Base-by-base conservation (phyloP, 2,329 filamentous ascomycete species). In the Cladobotryum protrusum region DNA sequence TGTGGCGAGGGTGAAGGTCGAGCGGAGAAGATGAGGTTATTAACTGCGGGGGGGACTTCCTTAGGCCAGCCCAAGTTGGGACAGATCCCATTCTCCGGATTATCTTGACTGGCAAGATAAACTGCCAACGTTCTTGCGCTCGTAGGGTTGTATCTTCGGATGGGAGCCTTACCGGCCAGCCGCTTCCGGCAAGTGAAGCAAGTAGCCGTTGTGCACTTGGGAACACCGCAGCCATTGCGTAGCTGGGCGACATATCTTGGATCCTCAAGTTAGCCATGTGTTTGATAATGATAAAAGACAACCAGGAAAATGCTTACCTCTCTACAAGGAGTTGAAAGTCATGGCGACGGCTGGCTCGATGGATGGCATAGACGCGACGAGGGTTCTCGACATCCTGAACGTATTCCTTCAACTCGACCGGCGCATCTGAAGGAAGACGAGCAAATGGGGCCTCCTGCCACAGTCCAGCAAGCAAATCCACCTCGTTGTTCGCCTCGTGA, bases 51-150 rank as follows among this genome's bases (percentile, higher is more conserved):
- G 4, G 75, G 71, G 0, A 72, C 66, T 14, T 68, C 66, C 45
- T 69, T 70, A 1, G 72, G 66, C 5, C 67, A 63, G 42, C 67
- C 67, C 14, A 81, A 64, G 18, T 70, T 64, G 1, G 75, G 75
- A 45, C 89, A 95, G 1, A 95, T 71, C 3, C 79, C 81, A 51
- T 71, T 75, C 54, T 88, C 83, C 0, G 89, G 82, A 56, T 93
- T 82, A 59, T 91, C 86, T 61, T 89, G 83, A 60, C 85, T 87
- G 9, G 89, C 88, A 45, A 95, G 76, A 60, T 87, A 88, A 49
- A 88, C 80, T 12, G 90, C 90, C 32, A 96, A 70, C 1, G 87
- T 88, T 59, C 89, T 81, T 8, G 90, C 89, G 60, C 89, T 95
- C 42, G 89, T 82, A 18, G 85, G 78, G 50, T 86, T 95, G 60